These are phyloP conservation scores for Cryphonectria radicalis DNA, from an alignment of 2,329 filamentous ascomycete genomes.

Conservation along the genomic window DNA sequence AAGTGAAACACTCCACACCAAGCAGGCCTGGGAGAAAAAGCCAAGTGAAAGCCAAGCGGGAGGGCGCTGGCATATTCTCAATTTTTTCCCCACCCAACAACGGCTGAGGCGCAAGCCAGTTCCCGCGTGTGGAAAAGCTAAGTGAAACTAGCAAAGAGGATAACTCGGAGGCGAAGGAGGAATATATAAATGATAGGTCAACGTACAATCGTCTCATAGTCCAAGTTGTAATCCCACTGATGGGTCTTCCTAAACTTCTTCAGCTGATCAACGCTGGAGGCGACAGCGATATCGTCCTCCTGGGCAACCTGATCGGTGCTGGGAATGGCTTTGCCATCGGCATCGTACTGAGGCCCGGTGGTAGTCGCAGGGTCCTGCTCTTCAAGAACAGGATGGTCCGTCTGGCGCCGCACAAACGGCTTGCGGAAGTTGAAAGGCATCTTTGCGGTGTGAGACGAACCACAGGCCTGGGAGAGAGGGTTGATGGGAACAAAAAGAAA, in stretches of 20 bases:
- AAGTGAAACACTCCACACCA: not conserved
- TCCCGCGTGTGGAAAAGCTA: too few relatives aligned
- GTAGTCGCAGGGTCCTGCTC: not conserved
- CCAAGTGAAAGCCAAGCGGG: not conserved
- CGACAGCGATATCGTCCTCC: slow-evolving; percentile 15
- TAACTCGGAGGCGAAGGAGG: not conserved
- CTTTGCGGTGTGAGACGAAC: not conserved
- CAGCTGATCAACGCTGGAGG: slow-evolving; percentile 24
- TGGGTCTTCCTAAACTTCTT: slow-evolving; percentile 28
- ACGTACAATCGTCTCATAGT: slow-evolving; percentile 26
- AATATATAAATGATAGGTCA: not conserved
- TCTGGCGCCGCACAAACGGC: slow-evolving; percentile 21
- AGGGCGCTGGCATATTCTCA: not conserved
- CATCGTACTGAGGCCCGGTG: slow-evolving; percentile 5
- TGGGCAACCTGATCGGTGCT: not conserved
- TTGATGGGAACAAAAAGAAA: not conserved
- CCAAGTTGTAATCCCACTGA: slow-evolving; percentile 27
- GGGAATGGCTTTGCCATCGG: slow-evolving; percentile 19
- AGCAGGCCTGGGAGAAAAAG: not conserved
- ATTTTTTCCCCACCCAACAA: not conserved
- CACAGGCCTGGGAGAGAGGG: not conserved
- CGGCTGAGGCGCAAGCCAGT: not conserved
- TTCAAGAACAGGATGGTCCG: slow-evolving; percentile 24
- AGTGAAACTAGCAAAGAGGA: not conserved
- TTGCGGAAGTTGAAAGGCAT: slow-evolving; percentile 25